phyloP scores from a whole-genome alignment of 2,329 filamentous ascomycete genomes.

The Hypoxylon sp. region DNA sequence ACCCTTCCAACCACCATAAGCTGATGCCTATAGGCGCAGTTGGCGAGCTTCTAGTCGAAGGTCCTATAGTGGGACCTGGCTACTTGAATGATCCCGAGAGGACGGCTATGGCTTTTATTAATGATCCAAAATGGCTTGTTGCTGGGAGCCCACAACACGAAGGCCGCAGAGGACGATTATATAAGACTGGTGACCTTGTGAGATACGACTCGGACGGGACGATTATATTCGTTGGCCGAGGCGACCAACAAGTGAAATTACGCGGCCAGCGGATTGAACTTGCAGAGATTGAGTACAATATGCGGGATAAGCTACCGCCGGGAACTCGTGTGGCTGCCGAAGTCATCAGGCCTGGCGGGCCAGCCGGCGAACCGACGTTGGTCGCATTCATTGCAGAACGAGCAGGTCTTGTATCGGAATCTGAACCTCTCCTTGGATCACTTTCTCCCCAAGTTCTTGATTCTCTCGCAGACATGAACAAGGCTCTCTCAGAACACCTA shows the following conservation, averaged over 20 bases:
- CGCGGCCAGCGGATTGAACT: constrained; percentile 76
- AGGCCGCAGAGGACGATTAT: constrained; percentile 64
- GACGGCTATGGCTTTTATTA: constrained; percentile 71
- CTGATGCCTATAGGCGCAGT: constrained; percentile 65
- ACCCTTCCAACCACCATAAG: constrained; percentile 63
- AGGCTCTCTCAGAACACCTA: constrained; percentile 55
- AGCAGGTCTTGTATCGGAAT: constrained; percentile 50
- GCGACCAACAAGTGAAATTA: constrained; percentile 78
- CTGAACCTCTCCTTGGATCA: constrained; percentile 48
- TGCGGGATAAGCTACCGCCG: constrained; percentile 61
- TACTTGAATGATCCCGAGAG: constrained; percentile 73
- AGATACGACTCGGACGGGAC: constrained; percentile 67
- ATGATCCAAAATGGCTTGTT: constrained; percentile 67
- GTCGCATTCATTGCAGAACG: constrained; percentile 61
- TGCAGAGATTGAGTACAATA: constrained; percentile 67
- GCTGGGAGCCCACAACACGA: constrained; percentile 55
- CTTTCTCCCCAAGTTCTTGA: constrained; percentile 49
- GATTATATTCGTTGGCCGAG: constrained; percentile 72
- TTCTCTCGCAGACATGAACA: constrained; percentile 51
- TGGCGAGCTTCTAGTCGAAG: constrained; percentile 69
- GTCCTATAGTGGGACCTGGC: constrained; percentile 73
- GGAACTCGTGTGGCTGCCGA: constrained; percentile 63
- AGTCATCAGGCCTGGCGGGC: constrained; percentile 62
- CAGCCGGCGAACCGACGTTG: constrained; percentile 60
- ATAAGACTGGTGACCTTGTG: constrained; percentile 74